phyloP scores from a whole-genome alignment of 208 protist genomes.

The Phytomonas francai region DNA sequence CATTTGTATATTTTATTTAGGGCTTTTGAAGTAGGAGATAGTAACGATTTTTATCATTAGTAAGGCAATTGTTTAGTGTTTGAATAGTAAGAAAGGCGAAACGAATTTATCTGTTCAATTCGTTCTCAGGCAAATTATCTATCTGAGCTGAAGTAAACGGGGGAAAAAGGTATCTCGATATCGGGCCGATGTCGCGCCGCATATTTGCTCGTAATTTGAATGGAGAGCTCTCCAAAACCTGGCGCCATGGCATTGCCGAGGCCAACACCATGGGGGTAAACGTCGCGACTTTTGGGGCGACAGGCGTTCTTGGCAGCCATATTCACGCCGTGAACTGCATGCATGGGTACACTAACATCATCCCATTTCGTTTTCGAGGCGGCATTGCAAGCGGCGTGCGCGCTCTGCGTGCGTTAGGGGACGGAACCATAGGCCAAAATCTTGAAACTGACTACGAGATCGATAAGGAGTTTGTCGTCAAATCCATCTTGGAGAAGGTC shows the following conservation, averaged over 20 bases:
- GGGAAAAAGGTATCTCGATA: not conserved
- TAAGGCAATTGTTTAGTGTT: not conserved
- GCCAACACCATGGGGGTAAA: constrained; percentile 81
- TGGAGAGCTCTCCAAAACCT: constrained; percentile 77
- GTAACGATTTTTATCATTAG: not conserved
- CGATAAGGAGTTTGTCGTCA: constrained; percentile 89
- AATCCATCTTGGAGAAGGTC: constrained; percentile 84
- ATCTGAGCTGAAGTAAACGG: not conserved
- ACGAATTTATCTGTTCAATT: not conserved
- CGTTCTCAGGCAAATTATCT: not conserved
- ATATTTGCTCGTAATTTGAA: constrained; percentile 84
- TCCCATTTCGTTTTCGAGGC: constrained; percentile 81
- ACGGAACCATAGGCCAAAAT: constrained; percentile 84
- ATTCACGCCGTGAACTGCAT: constrained; percentile 60
- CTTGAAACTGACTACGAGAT: constrained; percentile 87
- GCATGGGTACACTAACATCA: constrained; percentile 81
- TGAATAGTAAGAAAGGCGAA: not conserved
- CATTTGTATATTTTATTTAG: not conserved
- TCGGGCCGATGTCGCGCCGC: constrained; percentile 63
- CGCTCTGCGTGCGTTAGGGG: constrained; percentile 55
- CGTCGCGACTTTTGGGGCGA: constrained; percentile 78
- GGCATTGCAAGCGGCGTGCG: constrained; percentile 76
- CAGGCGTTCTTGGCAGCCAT: constrained; percentile 73
- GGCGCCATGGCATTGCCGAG: constrained; percentile 68
- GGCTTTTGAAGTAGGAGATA: not conserved